Percentiles rank a stretch among this genome's conserved stretches.
phyloP scores from a whole-genome alignment of 176 grass and related monocot species.

The Hordeum vulgare region MorexV3_pseudomolecules_assembly NC_058519.1:544351789-544352288 shows the following conservation, averaged over 20 bases:
- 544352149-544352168: conserved; percentile 71
- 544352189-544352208: conserved; percentile 17
- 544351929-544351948: conserved; percentile 53
- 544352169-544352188: conserved; percentile 44
- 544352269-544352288: conserved; percentile 45
- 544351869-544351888: conserved; percentile 64
- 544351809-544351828: conserved; percentile 19
- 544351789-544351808: conserved; percentile 25
- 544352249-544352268: conserved; percentile 63
- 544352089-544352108: conserved; percentile 56
- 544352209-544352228: conserved; percentile 33
- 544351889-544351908: conserved; percentile 46
- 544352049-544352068: conserved; percentile 70
- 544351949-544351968: conserved; percentile 70
- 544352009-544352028: conserved; percentile 87
- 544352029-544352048: conserved; percentile 55
- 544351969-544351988: conserved; percentile 78
- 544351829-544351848: conserved; percentile 76
- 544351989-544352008: conserved; percentile 68
- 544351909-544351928: conserved; percentile 26
- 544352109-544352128: conserved; percentile 65
- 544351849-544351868: conserved; percentile 50
- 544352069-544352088: conserved; percentile 82
- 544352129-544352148: conserved; percentile 41
- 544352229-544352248: conserved; percentile 74